Conservation (phyloP, 192 early-diverging fungal genomes). For the Chytriomyces sp. region DNA sequence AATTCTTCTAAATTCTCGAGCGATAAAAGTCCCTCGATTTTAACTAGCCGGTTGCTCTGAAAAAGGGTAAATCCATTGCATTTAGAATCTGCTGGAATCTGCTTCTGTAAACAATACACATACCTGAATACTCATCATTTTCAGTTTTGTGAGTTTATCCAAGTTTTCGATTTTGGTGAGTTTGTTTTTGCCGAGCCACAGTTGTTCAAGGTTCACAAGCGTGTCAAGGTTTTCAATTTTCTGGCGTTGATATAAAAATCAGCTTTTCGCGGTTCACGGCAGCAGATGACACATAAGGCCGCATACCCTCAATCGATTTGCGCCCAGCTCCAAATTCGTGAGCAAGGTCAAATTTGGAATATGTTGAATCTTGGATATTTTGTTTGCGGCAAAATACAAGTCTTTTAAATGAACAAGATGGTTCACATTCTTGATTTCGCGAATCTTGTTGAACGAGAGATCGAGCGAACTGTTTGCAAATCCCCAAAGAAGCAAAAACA, state of each 20-base stretch:
- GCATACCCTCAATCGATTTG: constrained; percentile 86
- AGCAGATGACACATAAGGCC: background rate
- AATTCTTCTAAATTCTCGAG: constrained; percentile 82
- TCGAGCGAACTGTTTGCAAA: constrained; percentile 65
- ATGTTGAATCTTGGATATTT: constrained; percentile 82
- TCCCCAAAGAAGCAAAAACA: background rate
- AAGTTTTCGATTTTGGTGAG: constrained; percentile 81
- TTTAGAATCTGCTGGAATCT: no score
- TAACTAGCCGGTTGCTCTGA: constrained; percentile 82
- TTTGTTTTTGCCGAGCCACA: constrained; percentile 99
- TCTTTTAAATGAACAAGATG: constrained; percentile 67
- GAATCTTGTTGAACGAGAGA: constrained; percentile 96
- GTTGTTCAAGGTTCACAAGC: constrained; percentile 80
- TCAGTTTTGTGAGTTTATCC: constrained; percentile 57
- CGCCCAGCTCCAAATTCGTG: constrained; percentile 90
- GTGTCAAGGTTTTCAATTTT: constrained; percentile 81
- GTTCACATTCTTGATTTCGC: constrained; percentile 72
- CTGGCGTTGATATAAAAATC: constrained; percentile 36
- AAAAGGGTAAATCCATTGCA: background rate
- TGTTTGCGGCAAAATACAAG: constrained; percentile 93
- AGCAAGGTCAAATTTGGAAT: constrained; percentile 69
- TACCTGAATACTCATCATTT: constrained; percentile 55
- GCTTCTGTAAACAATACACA: constrained; percentile 20
- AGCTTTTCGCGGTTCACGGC: background rate
- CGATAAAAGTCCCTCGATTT: constrained; percentile 75